Evolutionary conservation across 2,329 filamentous ascomycete species (phyloP).

Genomic region (Teratosphaeria epicoccoides): DNA sequence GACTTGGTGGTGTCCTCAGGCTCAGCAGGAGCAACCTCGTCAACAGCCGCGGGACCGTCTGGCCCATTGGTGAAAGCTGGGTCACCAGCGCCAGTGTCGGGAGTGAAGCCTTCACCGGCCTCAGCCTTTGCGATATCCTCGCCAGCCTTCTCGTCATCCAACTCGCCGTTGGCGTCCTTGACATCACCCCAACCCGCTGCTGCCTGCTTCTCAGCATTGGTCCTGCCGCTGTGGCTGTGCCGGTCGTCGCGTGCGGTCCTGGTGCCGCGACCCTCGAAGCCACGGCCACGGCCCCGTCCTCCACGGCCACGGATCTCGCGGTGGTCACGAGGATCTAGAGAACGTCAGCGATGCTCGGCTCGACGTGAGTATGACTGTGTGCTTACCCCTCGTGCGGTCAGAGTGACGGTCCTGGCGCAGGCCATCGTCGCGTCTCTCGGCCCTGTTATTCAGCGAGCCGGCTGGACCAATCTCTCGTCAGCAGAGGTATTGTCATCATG

Average conservation of each 20-base stretch:
- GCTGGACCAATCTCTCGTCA: constrained; percentile 30
- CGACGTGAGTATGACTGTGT: constrained; percentile 16
- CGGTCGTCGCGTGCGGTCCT: constrained; percentile 45
- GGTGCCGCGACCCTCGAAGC: constrained; percentile 37
- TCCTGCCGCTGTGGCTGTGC: constrained; percentile 48
- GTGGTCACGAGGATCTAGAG: constrained; percentile 18
- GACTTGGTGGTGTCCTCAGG: constrained; percentile 75
- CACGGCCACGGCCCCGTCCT: constrained; percentile 38
- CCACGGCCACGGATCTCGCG: constrained; percentile 24
- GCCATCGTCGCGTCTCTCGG: constrained; percentile 64
- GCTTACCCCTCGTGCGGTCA: constrained; percentile 28
- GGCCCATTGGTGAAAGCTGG: constrained; percentile 37
- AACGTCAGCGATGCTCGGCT: constrained; percentile 30
- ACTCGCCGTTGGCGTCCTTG: constrained; percentile 58
- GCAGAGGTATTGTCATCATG: background rate
- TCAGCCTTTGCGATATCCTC: constrained; percentile 81
- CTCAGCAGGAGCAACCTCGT: constrained; percentile 24
- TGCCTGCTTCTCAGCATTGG: constrained; percentile 76
- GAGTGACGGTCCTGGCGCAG: constrained; percentile 37
- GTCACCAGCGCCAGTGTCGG: constrained; percentile 31
- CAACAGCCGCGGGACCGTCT: constrained; percentile 18
- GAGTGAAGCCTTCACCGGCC: constrained; percentile 52
- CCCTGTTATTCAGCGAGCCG: constrained; percentile 72
- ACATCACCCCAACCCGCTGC: constrained; percentile 80
- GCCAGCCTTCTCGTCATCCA: constrained; percentile 83